These are phyloP conservation scores for Licmophora abbreviata DNA, from an alignment of 108 stramenopile genomes.

Conservation along the genomic window DNA sequence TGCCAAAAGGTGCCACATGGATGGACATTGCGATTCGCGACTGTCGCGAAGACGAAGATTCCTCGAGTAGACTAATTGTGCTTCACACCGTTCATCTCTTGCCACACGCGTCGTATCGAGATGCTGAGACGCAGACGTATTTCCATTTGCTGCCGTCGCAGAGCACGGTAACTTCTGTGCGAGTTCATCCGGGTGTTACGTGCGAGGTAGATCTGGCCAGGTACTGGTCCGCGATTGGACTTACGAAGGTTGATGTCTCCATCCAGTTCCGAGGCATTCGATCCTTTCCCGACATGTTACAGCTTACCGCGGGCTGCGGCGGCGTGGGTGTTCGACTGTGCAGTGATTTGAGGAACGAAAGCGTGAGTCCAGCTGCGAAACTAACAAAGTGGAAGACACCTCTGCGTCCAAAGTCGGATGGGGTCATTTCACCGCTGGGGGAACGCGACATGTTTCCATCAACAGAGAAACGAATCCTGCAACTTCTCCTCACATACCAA, in stretches of 20 bases:
- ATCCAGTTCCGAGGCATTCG: conserved; percentile 55
- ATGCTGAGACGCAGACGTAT: conserved; percentile 30
- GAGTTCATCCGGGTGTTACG: conserved; percentile 37
- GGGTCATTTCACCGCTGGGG: conserved; percentile 25
- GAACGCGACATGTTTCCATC: conserved; percentile 43
- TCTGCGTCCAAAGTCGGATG: conserved; percentile 30
- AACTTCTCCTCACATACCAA: conserved; percentile 46
- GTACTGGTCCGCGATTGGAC: conserved; percentile 53
- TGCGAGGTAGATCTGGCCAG: conserved; percentile 53
- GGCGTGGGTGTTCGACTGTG: conserved; percentile 27
- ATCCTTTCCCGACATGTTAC: conserved; percentile 22
- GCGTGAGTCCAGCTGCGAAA: conserved; percentile 35
- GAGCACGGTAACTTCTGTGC: conserved; percentile 26
- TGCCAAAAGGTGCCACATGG: conserved; percentile 55
- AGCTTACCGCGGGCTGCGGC: conserved; percentile 11
- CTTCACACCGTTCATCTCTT: conserved; percentile 65
- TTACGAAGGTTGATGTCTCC: conserved; percentile 22
- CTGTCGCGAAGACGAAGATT: conserved; percentile 17
- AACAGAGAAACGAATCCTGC: conserved; percentile 31
- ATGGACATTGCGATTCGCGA: conserved; percentile 48
- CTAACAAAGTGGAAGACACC: conserved; percentile 43
- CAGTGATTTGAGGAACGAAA: conserved; percentile 30
- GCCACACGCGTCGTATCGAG: conserved; percentile 50
- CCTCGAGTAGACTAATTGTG: conserved; percentile 26
- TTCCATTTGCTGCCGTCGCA: conserved; percentile 39